A percentile compares a stretch with the other conserved stretches of the same genome.
Evolutionary conservation across 495 filamentous ascomycete genomes (phyloP).

Genomic region (Lindgomyces ingoldianus): DNA sequence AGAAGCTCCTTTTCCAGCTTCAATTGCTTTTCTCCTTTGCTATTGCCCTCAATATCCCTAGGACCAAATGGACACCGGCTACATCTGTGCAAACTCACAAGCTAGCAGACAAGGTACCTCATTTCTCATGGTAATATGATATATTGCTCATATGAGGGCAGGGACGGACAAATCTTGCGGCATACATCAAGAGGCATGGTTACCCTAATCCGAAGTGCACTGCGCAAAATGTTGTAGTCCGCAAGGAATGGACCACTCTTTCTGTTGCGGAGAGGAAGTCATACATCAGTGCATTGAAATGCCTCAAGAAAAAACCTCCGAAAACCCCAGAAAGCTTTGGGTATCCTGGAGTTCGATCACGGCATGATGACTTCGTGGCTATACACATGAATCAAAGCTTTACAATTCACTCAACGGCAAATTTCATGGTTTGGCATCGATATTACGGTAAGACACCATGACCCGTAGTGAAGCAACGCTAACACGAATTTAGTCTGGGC

Average conservation of each 20-base stretch:
- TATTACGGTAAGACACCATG: neutral
- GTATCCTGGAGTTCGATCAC: neutral
- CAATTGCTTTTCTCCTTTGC: neutral
- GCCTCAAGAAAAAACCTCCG: neutral
- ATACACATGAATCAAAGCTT: neutral
- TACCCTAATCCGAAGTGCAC: neutral
- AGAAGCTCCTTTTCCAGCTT: neutral
- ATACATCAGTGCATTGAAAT: neutral
- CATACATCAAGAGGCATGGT: neutral
- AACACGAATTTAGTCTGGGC: neutral
- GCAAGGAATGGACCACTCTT: neutral
- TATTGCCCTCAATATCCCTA: neutral
- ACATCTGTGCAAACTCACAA: neutral
- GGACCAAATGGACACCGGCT: neutral
- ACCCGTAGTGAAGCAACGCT: neutral
- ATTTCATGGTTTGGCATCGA: conserved; percentile 13
- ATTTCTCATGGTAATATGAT: neutral
- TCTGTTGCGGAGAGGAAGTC: neutral
- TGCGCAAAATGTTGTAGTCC: neutral
- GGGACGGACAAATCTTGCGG: neutral
- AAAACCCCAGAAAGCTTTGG: neutral
- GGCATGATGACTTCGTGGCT: neutral
- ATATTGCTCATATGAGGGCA: neutral
- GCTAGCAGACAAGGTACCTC: neutral
- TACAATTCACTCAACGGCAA: neutral